Percentiles rank a stretch among this genome's conserved stretches.
phyloP scores from a whole-genome alignment of 192 early-diverging fungal genomes.

The Spinellus fusiger region DNA sequence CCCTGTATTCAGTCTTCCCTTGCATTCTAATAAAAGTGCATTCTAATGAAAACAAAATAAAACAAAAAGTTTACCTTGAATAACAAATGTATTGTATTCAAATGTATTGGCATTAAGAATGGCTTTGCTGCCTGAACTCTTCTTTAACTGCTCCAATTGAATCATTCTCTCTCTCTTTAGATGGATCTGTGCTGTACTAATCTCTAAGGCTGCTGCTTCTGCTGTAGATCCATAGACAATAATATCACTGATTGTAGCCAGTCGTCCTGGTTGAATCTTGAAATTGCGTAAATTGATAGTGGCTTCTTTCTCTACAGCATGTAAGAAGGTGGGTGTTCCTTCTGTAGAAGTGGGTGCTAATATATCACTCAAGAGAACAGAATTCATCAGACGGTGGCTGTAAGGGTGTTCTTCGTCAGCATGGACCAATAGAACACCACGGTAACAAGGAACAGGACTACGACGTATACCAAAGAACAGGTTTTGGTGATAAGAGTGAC shows the following conservation, averaged over 20 bases:
- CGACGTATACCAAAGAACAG: constrained; percentile 46
- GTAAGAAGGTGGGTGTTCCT: constrained; percentile 20
- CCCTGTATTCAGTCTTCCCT: background rate
- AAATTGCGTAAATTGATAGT: constrained; percentile 47
- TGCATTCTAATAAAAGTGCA: background rate
- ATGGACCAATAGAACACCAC: constrained; percentile 27
- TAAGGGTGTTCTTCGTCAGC: constrained; percentile 15
- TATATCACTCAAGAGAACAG: constrained; percentile 44
- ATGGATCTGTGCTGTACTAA: constrained; percentile 30
- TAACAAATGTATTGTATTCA: constrained; percentile 35
- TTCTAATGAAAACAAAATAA: background rate
- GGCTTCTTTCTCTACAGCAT: constrained; percentile 4
- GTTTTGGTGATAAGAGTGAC: constrained; percentile 38
- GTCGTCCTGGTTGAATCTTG: constrained; percentile 43
- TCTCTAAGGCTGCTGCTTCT: constrained; percentile 24
- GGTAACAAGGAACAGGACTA: constrained; percentile 19
- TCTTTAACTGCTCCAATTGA: constrained; percentile 8
- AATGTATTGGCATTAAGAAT: constrained; percentile 13
- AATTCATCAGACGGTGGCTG: constrained; percentile 37
- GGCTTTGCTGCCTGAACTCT: constrained; percentile 11
- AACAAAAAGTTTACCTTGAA: constrained; percentile 28
- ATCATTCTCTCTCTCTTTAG: background rate
- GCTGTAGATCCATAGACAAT: constrained; percentile 27
- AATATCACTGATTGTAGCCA: constrained; percentile 40
- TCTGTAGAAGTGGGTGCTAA: constrained; percentile 30